Base-by-base conservation (phyloP, 1,139 yeast species). In the Scheffersomyces titani region DNA sequence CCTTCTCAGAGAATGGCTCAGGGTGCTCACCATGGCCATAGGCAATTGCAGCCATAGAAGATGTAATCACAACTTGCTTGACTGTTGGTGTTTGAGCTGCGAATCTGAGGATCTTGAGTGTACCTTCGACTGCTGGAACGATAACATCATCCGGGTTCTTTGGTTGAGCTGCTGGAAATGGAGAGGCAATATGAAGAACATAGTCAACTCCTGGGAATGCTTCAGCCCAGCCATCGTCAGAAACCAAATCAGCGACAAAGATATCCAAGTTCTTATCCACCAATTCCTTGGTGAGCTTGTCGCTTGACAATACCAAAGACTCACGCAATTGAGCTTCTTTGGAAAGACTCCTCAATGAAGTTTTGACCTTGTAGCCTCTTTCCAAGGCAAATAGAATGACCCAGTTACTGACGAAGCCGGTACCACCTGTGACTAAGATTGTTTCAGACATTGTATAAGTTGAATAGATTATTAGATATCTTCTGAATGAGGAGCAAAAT, bases 61-160 rank as follows among this genome's bases (percentile, higher is more conserved):
- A 84, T 0, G 89, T 86, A 30, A 84, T 70, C 30, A 85, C 86
- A 47, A 85, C 81, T 21, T 76, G 74, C 54, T 74, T 78, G 50
- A 85, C 82, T 51, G 78, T 77, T n/a, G 83, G 81, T 30, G 71
- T 64, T 60, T 74, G 69, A 51, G 80, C 74, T 0, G 77, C 73
- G 18, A 19, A 11, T 36, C 61, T 61, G 58, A 76, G 60, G 1
- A 74, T 67, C 11, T 66, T 64, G 24, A 56, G 59, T 20, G 77
- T 74, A 19, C 79, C 80, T n/a, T 68, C 63, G 18, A 73, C 56
- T 1, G 80, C 80, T 2, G 81, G 79, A 19, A 46, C 19, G 18
- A 46, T 46, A 5, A 46, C 6, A 20, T 46, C 49, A 7, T 52
- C 59, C 62, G 36, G 55, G 44, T 19, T 62, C 19, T 44, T 47